Evolutionary conservation across 768 basidiomycete genomes (phyloP), one percentile per base, ranked within the genome.

Genomic region (Termitomyces sp.): DNA sequence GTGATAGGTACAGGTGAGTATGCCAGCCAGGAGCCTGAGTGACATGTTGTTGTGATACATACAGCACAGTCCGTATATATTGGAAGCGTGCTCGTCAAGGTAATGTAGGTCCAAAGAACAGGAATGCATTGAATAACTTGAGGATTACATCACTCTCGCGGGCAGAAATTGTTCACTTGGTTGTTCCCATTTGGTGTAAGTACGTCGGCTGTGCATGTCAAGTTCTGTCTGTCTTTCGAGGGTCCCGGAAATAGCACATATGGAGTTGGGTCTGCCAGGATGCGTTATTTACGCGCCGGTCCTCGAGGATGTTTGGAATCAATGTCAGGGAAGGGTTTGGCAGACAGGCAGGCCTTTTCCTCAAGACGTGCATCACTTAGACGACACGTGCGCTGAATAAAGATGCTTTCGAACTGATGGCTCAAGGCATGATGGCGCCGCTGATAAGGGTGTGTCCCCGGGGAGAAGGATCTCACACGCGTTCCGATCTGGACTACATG

Each of bases 401-500:
- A 29, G 4, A 29, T 3, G 4, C 6, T 41, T 16, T 8, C 18
- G n/a, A 41, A 41, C 26, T 41, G 22, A 58, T 34, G 46, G 39
- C 47, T 42, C 22, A 53, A 26, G 29, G 27, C 36, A 44, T 46
- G 58, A 58, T 63, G 67, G 60, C 50, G 58, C 64, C 65, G 68
- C 66, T 70, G 72, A 72, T 74, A 74, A 72, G 71, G 65, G 22
- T 63, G 67, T 48, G 37, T 58, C 37, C 34, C 59, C 55, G 53
- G 59, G 56, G 46, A 53, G 41, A 55, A 53, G 56, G 46, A 31
- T 43, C 53, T 53, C 46, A 44, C 27, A 50, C 53, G 50, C 48
- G 49, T 59, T 63, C 63, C 63, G 62, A 65, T 62, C 55, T 59
- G 46, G 65, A 58, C 64, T 57, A 64, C 59, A 66, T 62, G 57